phyloP scores from a whole-genome alignment of 2,329 filamentous ascomycete genomes.

The Dothistroma septosporum region DNA sequence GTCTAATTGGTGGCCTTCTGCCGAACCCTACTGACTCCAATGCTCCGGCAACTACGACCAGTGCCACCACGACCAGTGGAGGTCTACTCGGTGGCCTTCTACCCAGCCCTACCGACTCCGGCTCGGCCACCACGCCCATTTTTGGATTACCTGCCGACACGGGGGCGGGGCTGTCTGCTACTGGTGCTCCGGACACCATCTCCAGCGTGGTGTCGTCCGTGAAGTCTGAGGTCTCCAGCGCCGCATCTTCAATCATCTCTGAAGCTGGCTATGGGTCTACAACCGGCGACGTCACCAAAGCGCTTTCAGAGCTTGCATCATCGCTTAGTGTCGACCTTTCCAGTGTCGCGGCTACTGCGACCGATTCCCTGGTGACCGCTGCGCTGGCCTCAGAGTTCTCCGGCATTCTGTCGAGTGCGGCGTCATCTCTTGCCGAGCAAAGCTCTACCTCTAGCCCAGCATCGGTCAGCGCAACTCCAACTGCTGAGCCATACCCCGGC shows the following conservation, averaged over 20 bases:
- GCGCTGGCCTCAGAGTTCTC: conserved; percentile 30
- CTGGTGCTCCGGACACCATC: conserved; percentile 1
- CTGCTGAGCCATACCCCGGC: conserved; percentile 10
- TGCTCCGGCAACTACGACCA: not conserved
- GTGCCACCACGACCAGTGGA: not conserved
- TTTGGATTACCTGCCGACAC: not conserved
- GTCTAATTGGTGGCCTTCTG: conserved; percentile 1
- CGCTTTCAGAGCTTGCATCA: conserved; percentile 30
- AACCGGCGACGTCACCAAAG: conserved; percentile 9
- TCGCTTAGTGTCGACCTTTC: conserved; percentile 29
- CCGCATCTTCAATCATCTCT: conserved; percentile 21
- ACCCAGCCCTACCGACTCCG: not conserved
- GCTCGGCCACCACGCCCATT: not conserved
- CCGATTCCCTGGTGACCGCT: conserved; percentile 25
- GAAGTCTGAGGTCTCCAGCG: conserved; percentile 20
- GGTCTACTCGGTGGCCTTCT: conserved; percentile 2
- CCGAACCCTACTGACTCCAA: conserved; percentile 2
- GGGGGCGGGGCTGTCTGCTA: not conserved
- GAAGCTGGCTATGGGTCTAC: conserved; percentile 13
- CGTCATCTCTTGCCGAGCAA: conserved; percentile 22
- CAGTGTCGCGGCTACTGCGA: conserved; percentile 31
- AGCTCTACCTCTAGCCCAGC: conserved; percentile 15
- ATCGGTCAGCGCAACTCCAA: conserved; percentile 17
- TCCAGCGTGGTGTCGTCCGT: conserved; percentile 25
- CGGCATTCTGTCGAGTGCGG: conserved; percentile 30